Conservation (phyloP, 176 grass and related monocot genomes). For the Triticum urartu region DNA sequence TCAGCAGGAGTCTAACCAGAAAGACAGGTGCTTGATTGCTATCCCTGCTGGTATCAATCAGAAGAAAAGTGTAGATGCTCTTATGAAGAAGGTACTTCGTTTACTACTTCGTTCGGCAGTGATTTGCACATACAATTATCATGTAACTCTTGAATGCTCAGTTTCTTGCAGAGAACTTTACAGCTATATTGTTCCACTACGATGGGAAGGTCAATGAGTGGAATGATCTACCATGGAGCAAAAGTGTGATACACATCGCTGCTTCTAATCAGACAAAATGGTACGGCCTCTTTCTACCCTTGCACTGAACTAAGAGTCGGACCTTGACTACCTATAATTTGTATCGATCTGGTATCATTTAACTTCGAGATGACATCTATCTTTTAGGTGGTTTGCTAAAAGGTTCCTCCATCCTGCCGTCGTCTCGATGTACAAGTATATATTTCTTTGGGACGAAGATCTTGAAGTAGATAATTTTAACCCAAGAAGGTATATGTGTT, state of each 20-base stretch:
- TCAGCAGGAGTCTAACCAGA: slow-evolving; percentile 41
- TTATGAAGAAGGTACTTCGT: slow-evolving; percentile 78
- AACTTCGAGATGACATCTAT: slow-evolving; percentile 6
- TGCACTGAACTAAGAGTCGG: slow-evolving; percentile 14
- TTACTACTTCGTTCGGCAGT: slow-evolving; percentile 2
- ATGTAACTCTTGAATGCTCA: slow-evolving; percentile 66
- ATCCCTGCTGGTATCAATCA: slow-evolving; percentile 84
- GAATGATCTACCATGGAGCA: slow-evolving; percentile 82
- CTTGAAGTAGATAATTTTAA: slow-evolving; percentile 76
- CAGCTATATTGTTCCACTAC: slow-evolving; percentile 91
- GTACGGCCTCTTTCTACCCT: slow-evolving; percentile 37
- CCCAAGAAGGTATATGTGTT: slow-evolving; percentile 60
- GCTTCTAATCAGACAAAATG: slow-evolving; percentile 91
- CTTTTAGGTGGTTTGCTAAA: slow-evolving; percentile 97
- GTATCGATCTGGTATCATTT: slow-evolving; percentile 8
- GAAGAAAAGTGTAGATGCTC: slow-evolving; percentile 74
- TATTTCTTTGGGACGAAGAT: slow-evolving; percentile 96
- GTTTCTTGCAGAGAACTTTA: slow-evolving; percentile 99
- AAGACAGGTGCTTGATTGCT: slow-evolving; percentile 59
- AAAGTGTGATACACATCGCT: slow-evolving; percentile 83
- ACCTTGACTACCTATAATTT: background rate
- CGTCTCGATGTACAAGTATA: slow-evolving; percentile 77
- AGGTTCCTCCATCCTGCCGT: slow-evolving; percentile 87
- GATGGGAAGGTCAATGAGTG: slow-evolving; percentile 92
- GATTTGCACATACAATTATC: slow-evolving; percentile 24